These are phyloP conservation scores for Lepiota venenata DNA, from an alignment of 768 basidiomycete species.

Conservation along the genomic window DNA sequence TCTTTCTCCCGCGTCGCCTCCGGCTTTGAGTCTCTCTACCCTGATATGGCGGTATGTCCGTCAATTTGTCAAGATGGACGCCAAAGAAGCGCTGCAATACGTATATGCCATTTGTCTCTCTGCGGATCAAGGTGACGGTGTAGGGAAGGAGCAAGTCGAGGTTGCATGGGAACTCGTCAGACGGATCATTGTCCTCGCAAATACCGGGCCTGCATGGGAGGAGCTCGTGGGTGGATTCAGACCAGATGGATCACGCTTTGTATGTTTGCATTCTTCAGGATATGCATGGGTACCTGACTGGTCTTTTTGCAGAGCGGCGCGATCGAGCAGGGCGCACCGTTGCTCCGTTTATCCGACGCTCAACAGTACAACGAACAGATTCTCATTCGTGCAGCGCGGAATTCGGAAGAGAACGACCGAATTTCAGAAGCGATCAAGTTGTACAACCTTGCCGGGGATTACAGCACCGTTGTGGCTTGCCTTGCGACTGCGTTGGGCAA, in stretches of 20 bases:
- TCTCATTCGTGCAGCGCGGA: conserved; percentile 76
- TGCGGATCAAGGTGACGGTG: conserved; percentile 61
- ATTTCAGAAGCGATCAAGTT: conserved; percentile 90
- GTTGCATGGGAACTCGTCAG: conserved; percentile 77
- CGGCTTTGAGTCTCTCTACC: conserved; percentile 78
- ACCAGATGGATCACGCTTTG: conserved; percentile 85
- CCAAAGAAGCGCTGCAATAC: conserved; percentile 92
- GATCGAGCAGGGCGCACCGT: conserved; percentile 77
- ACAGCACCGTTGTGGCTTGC: conserved; percentile 81
- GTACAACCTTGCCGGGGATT: conserved; percentile 93
- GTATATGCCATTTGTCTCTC: conserved; percentile 83
- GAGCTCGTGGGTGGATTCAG: conserved; percentile 93
- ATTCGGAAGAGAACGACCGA: conserved; percentile 82
- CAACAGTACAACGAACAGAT: conserved; percentile 79
- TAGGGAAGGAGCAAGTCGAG: conserved; percentile 85
- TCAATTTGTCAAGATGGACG: conserved; percentile 89
- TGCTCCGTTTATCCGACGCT: conserved; percentile 68
- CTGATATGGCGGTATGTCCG: conserved; percentile 91
- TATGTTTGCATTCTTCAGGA: no score
- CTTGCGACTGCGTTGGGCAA: conserved; percentile 87
- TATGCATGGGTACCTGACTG: no score
- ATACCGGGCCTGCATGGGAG: conserved; percentile 82
- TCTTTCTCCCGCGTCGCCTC: conserved; percentile 60
- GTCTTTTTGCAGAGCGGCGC: conserved; percentile 70
- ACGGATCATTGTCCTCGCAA: conserved; percentile 75